Evolutionary conservation across 2,329 filamentous ascomycete species (phyloP), one percentile per base, ranked within the genome.

Genomic region (Ambrosiella xylebori): DNA sequence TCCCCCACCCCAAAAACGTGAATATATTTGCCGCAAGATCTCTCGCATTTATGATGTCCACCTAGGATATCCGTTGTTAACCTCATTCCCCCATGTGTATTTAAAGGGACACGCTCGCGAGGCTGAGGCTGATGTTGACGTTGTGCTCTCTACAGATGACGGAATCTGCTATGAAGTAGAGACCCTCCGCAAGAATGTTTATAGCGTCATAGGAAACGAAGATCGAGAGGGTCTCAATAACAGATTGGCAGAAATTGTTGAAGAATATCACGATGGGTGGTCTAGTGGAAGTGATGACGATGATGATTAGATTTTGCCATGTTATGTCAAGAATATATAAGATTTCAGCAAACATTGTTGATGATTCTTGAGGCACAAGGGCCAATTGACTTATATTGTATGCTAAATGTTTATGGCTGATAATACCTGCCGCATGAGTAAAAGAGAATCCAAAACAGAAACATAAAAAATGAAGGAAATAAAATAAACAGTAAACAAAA

Each of bases 191-290:
- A 71, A 76, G 19, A 74, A 85, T 11, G 81, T 85, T 11, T 71
- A 78, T 13, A 78, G 82, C 61, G 75, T 79, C 9, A 74, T 90
- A 13, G 74, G 76, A 0, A 64, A 91, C 2, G 88, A 94, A 61
- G 90, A 97, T 65, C 78, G 91, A 47, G 93, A 98, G 70, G 75
- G 76, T 1, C 74, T 97, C n/a, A 80, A 81, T 51, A 93, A 95
- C 66, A 82, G 85, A 11, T 74, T 98, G 44, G 82, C 85, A 27
- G 84, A 86, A 61, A 82, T 97, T 65, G 84, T 85, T 1, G 90
- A 95, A 65, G 86, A 86, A 61, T 97, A 96, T 68, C 82, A 88
- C 64, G 87, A 93, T 61, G 88, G 88, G 1, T 95, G 88, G 86
- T 82, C 81, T 11, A 88, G 85, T 65, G 88, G 82, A 27, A 84